phyloP scores from a whole-genome alignment of 2,329 filamentous ascomycete species.

The Chaetomiaceae sp. region DNA sequence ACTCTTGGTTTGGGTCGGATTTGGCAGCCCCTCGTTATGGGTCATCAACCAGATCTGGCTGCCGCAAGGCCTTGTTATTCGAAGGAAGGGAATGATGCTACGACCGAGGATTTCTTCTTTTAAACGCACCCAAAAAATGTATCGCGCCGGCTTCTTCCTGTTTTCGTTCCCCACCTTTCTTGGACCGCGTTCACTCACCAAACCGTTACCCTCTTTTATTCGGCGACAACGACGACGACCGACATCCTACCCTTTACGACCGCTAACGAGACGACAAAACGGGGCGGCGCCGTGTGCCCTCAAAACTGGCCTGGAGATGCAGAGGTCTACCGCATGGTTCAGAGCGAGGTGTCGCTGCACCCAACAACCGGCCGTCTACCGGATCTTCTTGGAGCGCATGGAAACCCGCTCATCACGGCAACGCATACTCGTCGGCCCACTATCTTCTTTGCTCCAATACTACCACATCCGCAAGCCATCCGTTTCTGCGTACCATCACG shows the following conservation, averaged over 20 bases:
- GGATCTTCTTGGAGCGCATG: too few relatives aligned
- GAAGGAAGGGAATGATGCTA: slow-evolving; percentile 43
- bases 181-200: slow-evolving; percentile 34
- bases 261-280: background rate
- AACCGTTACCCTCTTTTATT: slow-evolving; percentile 20
- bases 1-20: slow-evolving; percentile 43
- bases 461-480: slow-evolving; percentile 9
- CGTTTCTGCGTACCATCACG: slow-evolving; percentile 7
- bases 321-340: background rate
- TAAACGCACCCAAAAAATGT: slow-evolving; percentile 34
- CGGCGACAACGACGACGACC: slow-evolving; percentile 10
- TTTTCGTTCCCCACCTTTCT: slow-evolving; percentile 24
- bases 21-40: slow-evolving; percentile 43
- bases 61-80: slow-evolving; percentile 54
- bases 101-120: slow-evolving; percentile 27
- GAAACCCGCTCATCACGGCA: too few relatives aligned
- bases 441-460: slow-evolving; percentile 9
- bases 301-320: background rate
- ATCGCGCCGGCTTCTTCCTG: slow-evolving; percentile 25
- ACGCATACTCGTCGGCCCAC: too few relatives aligned
- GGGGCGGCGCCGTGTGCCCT: background rate
- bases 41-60: slow-evolving; percentile 52
- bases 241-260: background rate
- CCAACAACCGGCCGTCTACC: background rate
- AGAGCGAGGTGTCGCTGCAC: background rate